phyloP scores from a whole-genome alignment of 257 asterid species.

The Plantago elongata region DNA sequence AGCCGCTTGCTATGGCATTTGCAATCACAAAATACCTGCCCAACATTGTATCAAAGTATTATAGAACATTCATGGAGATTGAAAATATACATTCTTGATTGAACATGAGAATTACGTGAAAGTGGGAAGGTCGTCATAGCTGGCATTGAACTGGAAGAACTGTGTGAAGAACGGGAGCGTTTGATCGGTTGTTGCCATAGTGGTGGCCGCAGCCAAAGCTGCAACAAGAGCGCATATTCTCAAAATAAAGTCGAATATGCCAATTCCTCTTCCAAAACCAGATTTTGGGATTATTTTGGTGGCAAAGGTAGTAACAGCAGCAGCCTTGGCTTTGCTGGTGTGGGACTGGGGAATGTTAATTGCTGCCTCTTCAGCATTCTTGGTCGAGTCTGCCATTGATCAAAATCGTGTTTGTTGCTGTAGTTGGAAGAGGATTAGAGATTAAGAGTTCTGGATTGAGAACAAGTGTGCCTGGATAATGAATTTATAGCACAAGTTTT shows the following conservation, averaged over 20 bases:
- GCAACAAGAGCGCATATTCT: slow-evolving; percentile 61
- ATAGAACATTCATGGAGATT: no score
- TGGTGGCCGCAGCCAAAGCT: slow-evolving; percentile 57
- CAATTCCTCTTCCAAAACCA: slow-evolving; percentile 52
- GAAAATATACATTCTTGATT: no score
- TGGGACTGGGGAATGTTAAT: slow-evolving; percentile 39
- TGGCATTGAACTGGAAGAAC: slow-evolving; percentile 76
- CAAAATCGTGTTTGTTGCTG: neutral
- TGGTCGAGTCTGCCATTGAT: slow-evolving; percentile 38
- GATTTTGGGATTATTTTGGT: slow-evolving; percentile 19
- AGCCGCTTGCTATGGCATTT: slow-evolving; percentile 64
- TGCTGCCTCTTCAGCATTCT: slow-evolving; percentile 35
- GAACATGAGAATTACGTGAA: slow-evolving; percentile 38
- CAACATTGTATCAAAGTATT: neutral
- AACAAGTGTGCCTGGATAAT: neutral
- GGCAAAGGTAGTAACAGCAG: slow-evolving; percentile 30
- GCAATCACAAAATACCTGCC: slow-evolving; percentile 72
- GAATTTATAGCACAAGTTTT: neutral
- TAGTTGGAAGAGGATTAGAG: neutral
- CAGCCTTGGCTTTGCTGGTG: slow-evolving; percentile 36
- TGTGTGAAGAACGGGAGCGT: slow-evolving; percentile 78
- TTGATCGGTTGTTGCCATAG: slow-evolving; percentile 84
- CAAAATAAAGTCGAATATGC: slow-evolving; percentile 67
- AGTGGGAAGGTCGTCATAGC: slow-evolving; percentile 77
- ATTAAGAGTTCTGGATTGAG: slow-evolving; percentile 10